Evolutionary conservation across 2,329 filamentous ascomycete genomes (phyloP).

Genomic region (Aspergillus sp.): DNA sequence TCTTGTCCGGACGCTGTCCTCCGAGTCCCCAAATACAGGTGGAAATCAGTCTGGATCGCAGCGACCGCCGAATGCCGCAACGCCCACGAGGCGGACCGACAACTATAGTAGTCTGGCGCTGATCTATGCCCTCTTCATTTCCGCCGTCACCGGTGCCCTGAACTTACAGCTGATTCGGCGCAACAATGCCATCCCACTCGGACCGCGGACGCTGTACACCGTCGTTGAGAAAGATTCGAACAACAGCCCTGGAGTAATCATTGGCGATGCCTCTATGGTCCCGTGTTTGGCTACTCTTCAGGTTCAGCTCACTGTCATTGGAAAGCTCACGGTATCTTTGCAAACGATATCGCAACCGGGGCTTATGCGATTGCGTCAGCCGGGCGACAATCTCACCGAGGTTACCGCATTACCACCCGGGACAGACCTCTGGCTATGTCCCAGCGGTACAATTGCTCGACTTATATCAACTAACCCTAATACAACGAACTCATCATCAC

Average conservation of each 20-base stretch:
- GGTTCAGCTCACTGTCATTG: slow-evolving; percentile 34
- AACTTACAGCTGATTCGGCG: slow-evolving; percentile 35
- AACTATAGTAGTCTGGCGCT: slow-evolving; percentile 31
- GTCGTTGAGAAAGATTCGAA: slow-evolving; percentile 30
- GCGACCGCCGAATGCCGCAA: slow-evolving; percentile 21
- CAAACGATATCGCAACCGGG: slow-evolving; percentile 37
- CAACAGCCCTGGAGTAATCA: slow-evolving; percentile 25
- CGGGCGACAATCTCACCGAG: slow-evolving; percentile 16
- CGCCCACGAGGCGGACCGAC: slow-evolving; percentile 26
- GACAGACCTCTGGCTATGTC: slow-evolving; percentile 40
- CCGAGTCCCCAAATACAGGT: slow-evolving; percentile 24
- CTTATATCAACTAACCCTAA: slow-evolving; percentile 27
- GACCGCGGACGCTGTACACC: slow-evolving; percentile 40
- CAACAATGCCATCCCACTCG: slow-evolving; percentile 38
- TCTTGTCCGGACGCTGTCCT: slow-evolving; percentile 34
- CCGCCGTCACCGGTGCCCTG: slow-evolving; percentile 36
- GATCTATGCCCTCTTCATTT: slow-evolving; percentile 40
- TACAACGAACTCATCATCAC: slow-evolving; percentile 19
- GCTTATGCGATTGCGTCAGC: slow-evolving; percentile 29
- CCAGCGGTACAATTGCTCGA: slow-evolving; percentile 37
- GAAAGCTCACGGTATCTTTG: slow-evolving; percentile 36
- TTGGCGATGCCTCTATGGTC: slow-evolving; percentile 22
- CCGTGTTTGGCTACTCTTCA: slow-evolving; percentile 36
- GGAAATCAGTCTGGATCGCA: slow-evolving; percentile 20
- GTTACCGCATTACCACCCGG: slow-evolving; percentile 20